Evolutionary conservation across 2,329 filamentous ascomycete species (phyloP).

Genomic region (Cryoendolithus antarcticus): DNA sequence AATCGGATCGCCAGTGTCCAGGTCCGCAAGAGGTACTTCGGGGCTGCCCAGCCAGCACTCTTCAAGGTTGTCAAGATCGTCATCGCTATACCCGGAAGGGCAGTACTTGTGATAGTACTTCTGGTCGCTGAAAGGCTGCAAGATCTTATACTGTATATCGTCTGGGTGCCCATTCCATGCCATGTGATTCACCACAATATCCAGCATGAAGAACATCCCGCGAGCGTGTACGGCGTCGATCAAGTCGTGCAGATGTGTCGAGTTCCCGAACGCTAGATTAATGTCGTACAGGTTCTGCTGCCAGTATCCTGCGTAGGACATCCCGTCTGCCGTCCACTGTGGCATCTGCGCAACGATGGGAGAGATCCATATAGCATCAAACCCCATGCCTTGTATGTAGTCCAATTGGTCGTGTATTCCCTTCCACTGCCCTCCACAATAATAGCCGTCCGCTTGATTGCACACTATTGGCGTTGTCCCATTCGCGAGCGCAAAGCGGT

Average conservation of each 20-base stretch:
- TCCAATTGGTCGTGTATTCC: constrained; percentile 26
- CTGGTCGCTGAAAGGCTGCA: constrained; percentile 24
- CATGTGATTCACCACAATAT: constrained; percentile 31
- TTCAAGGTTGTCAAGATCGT: constrained; percentile 12
- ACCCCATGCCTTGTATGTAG: constrained; percentile 34
- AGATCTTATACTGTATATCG: constrained; percentile 12
- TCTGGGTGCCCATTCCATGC: constrained; percentile 13
- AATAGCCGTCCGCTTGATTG: constrained; percentile 21
- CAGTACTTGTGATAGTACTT: constrained; percentile 40
- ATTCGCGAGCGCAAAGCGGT: constrained; percentile 40
- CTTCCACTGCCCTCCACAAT: constrained; percentile 26
- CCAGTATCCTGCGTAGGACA: constrained; percentile 33
- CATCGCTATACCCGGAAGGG: constrained; percentile 38
- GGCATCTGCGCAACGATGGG: constrained; percentile 21
- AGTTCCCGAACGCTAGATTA: constrained; percentile 33
- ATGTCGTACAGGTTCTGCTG: constrained; percentile 29
- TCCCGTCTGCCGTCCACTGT: constrained; percentile 21
- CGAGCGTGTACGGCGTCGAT: constrained; percentile 28
- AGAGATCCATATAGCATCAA: constrained; percentile 21
- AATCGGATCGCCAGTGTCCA: constrained; percentile 28
- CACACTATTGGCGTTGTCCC: constrained; percentile 35
- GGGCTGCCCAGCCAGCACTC: constrained; percentile 38
- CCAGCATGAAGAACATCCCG: constrained; percentile 36
- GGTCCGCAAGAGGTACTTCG: constrained; percentile 31
- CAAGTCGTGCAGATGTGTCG: constrained; percentile 28